phyloP scores from a whole-genome alignment of 2,329 filamentous ascomycete species.

The Canariomyces notabilis region DNA sequence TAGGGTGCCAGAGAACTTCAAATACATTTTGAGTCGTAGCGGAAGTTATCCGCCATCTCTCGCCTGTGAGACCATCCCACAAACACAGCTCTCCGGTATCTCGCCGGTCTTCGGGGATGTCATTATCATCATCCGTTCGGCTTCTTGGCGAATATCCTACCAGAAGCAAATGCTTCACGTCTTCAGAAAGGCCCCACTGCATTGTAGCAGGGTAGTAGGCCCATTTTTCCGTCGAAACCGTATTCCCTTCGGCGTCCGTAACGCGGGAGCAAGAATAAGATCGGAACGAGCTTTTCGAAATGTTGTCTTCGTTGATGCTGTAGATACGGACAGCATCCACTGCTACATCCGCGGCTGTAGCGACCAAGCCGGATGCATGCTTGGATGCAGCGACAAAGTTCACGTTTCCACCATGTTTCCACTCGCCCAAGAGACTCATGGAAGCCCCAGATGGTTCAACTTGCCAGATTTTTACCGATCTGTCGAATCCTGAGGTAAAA shows the following conservation, averaged over 20 bases:
- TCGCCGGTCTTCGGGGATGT: constrained; percentile 54
- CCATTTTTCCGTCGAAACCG: constrained; percentile 44
- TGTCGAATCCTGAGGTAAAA: constrained; percentile 59
- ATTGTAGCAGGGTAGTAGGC: constrained; percentile 59
- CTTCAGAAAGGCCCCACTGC: constrained; percentile 50
- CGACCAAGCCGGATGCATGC: constrained; percentile 45
- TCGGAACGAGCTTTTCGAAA: constrained; percentile 34
- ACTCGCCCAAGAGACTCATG: constrained; percentile 46
- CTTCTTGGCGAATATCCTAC: constrained; percentile 60
- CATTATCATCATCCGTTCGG: constrained; percentile 45
- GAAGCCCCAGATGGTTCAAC: constrained; percentile 33
- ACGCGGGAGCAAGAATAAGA: constrained; percentile 39
- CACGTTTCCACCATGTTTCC: constrained; percentile 54
- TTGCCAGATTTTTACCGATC: constrained; percentile 56
- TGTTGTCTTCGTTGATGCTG: constrained; percentile 34
- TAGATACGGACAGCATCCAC: constrained; percentile 55
- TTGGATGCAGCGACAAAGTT: constrained; percentile 57
- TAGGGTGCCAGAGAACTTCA: constrained; percentile 60
- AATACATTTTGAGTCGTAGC: constrained; percentile 57
- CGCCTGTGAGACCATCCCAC: constrained; percentile 47
- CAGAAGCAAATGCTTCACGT: constrained; percentile 48
- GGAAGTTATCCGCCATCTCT: constrained; percentile 44
- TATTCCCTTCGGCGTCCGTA: constrained; percentile 28
- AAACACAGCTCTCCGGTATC: constrained; percentile 56
- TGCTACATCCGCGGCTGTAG: constrained; percentile 54